phyloP scores from a whole-genome alignment of 202 grass and related monocot species.

The Alloteropsis angusta region DNA sequence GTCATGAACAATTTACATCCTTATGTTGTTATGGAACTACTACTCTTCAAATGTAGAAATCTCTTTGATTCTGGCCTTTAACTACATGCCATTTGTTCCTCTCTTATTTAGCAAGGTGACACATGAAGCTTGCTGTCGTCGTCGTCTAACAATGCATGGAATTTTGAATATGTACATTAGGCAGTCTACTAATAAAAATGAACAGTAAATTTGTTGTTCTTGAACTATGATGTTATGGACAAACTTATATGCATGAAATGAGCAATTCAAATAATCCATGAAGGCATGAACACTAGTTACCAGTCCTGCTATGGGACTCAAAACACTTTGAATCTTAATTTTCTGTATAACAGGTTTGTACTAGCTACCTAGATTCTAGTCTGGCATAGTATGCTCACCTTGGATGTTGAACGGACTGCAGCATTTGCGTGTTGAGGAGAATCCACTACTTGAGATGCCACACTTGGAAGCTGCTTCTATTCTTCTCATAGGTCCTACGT shows the following conservation, averaged over 20 bases:
- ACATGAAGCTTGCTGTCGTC: not conserved
- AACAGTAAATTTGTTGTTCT: not conserved
- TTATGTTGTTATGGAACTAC: not conserved
- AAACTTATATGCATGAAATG: not conserved
- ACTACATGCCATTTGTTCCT: not conserved
- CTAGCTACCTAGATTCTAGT: not conserved
- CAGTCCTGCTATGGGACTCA: not conserved
- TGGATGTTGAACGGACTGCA: conserved; percentile 39
- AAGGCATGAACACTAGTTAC: not conserved
- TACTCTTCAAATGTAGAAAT: not conserved
- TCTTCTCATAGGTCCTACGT: conserved; percentile 77
- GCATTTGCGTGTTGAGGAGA: conserved; percentile 92
- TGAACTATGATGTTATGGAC: not conserved
- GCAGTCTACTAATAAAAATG: not conserved
- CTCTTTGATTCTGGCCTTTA: too few relatives aligned
- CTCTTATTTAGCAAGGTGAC: not conserved
- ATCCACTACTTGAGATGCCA: conserved; percentile 77
- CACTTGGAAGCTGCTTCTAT: conserved; percentile 73
- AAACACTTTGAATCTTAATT: conserved; percentile 5
- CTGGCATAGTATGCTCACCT: conserved; percentile 5
- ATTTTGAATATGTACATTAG: not conserved
- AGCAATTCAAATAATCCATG: not conserved
- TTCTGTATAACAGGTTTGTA: conserved; percentile 3
- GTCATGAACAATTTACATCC: not conserved
- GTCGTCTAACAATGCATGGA: not conserved